phyloP scores from a whole-genome alignment of 441 rosid species.

The Populus tomentosa region DNA sequence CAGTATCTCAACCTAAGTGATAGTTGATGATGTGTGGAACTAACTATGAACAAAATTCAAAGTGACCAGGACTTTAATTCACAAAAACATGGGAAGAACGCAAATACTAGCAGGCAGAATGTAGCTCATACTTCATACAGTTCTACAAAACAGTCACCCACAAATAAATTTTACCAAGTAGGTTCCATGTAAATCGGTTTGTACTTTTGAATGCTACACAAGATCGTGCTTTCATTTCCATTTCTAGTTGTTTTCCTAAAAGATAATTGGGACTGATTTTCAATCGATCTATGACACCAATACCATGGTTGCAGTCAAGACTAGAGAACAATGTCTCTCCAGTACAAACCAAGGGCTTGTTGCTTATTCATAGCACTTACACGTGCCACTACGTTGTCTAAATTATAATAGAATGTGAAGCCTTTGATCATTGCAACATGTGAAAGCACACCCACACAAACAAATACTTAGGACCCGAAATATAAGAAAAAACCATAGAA shows the following conservation, averaged over 20 bases:
- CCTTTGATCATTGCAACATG: neutral
- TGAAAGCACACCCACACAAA: neutral
- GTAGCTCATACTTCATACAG: neutral
- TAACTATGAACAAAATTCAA: neutral
- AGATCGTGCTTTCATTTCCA: neutral
- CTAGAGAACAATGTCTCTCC: neutral
- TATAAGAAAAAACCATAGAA: slow-evolving; percentile 40
- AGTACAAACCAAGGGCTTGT: neutral
- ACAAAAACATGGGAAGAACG: neutral
- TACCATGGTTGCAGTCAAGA: neutral
- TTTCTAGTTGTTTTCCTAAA: neutral
- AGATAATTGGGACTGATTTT: neutral
- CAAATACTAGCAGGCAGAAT: neutral
- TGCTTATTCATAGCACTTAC: neutral
- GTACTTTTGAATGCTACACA: neutral
- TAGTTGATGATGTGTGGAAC: neutral
- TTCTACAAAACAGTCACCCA: neutral
- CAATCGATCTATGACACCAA: neutral
- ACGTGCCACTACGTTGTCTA: neutral
- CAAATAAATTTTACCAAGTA: neutral
- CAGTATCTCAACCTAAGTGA: neutral
- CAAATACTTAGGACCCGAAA: slow-evolving; percentile 13
- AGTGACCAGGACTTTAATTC: neutral
- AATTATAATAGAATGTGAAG: neutral
- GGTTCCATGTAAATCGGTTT: neutral